Conservation (phyloP, 495 filamentous ascomycete genomes). For the Podospora tetraspora region DNA sequence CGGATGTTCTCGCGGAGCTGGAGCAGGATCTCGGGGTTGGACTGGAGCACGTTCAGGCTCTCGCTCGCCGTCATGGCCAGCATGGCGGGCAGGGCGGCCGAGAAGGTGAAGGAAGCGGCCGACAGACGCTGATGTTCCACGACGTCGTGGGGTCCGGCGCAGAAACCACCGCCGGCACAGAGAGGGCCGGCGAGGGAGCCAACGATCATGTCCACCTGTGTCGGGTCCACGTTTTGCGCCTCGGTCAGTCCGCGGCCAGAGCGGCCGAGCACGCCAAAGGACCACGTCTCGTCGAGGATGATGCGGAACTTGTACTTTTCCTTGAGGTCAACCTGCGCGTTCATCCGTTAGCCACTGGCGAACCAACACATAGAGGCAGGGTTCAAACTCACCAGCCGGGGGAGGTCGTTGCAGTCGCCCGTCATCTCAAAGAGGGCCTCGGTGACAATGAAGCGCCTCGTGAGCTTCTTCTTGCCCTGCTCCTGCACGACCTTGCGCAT, state of each 20-base stretch:
- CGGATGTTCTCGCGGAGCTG: slow-evolving; percentile 76
- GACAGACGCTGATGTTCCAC: slow-evolving; percentile 93
- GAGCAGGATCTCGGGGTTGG: slow-evolving; percentile 68
- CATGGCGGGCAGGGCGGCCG: slow-evolving; percentile 88
- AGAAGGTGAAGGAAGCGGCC: slow-evolving; percentile 86
- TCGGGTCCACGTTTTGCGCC: slow-evolving; percentile 88
- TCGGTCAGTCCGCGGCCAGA: slow-evolving; percentile 91
- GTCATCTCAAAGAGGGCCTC: slow-evolving; percentile 90
- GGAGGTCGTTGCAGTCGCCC: slow-evolving; percentile 80
- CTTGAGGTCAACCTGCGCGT: slow-evolving; percentile 66
- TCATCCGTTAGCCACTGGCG: slow-evolving; percentile 35
- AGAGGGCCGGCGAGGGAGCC: slow-evolving; percentile 87
- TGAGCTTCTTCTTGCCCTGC: slow-evolving; percentile 81
- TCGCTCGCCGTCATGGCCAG: slow-evolving; percentile 92
- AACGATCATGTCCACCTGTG: slow-evolving; percentile 90
- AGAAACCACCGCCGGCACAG: slow-evolving; percentile 92
- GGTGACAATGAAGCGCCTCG: slow-evolving; percentile 90
- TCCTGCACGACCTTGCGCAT: slow-evolving; percentile 81
- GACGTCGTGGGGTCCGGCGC: slow-evolving; percentile 80
- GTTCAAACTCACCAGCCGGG: slow-evolving; percentile 62
- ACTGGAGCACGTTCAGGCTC: slow-evolving; percentile 76
- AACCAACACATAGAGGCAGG: not conserved
- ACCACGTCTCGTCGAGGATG: slow-evolving; percentile 95
- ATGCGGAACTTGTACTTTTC: slow-evolving; percentile 94
- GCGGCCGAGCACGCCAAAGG: slow-evolving; percentile 86